Percentiles rank a stretch among this genome's conserved stretches.
These are phyloP conservation scores for Trifolium pratense DNA, from an alignment of 306 rosid species.

Conservation along the genomic window DNA sequence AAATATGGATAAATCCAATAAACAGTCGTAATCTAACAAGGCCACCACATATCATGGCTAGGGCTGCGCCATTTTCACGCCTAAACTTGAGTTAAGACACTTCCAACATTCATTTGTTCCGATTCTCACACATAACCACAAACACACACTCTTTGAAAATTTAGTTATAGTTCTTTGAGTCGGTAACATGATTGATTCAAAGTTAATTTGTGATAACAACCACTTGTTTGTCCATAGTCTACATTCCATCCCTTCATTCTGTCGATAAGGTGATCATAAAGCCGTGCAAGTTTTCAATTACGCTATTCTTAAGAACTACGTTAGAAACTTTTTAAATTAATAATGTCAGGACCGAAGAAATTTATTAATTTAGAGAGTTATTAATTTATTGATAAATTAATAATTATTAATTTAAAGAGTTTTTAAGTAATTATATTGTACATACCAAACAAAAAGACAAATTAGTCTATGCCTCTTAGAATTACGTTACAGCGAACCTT, in stretches of 20 bases:
- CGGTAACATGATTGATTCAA: slow-evolving; percentile 7
- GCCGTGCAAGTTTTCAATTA: background rate
- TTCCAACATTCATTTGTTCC: slow-evolving; percentile 26
- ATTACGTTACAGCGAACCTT: too few relatives aligned
- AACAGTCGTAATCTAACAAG: slow-evolving; percentile 43
- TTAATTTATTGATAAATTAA: too few relatives aligned
- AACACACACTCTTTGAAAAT: background rate
- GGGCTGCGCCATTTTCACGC: slow-evolving; percentile 45
- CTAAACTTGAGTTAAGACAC: slow-evolving; percentile 24
- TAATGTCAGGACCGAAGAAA: too few relatives aligned
- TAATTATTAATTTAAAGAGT: too few relatives aligned
- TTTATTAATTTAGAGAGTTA: too few relatives aligned
- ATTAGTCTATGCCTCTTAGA: too few relatives aligned
- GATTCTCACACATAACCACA: background rate
- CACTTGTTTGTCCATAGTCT: slow-evolving; percentile 32
- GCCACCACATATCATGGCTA: slow-evolving; percentile 36
- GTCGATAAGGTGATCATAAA: slow-evolving; percentile 30
- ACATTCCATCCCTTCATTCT: slow-evolving; percentile 7
- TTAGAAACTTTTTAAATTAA: too few relatives aligned
- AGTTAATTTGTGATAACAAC: slow-evolving; percentile 51
- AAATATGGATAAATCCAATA: slow-evolving; percentile 20
- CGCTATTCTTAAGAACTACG: slow-evolving; percentile 8
- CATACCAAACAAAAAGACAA: too few relatives aligned
- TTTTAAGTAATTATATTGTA: too few relatives aligned
- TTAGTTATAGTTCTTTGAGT: slow-evolving; percentile 5